A percentile compares a stretch with the other conserved stretches of the same genome.
Evolutionary conservation across 495 filamentous ascomycete genomes (phyloP).

Genomic region (Penicillium flavigenum): DNA sequence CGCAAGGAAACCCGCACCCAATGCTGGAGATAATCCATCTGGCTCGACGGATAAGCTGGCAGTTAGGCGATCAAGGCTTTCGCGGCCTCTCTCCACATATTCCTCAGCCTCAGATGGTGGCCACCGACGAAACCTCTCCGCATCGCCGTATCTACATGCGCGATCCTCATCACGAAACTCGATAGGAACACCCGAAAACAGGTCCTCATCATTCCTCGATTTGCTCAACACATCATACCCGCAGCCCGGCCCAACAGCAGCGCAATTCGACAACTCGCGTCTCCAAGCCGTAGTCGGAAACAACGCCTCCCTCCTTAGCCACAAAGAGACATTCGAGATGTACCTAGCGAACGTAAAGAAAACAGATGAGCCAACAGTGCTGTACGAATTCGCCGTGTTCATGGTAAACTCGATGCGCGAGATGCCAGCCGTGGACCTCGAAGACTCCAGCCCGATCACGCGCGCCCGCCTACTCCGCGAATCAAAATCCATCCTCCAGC

Average conservation of each 20-base stretch:
- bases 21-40: conserved; percentile 24
- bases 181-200: conserved; percentile 65
- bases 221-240: conserved; percentile 86
- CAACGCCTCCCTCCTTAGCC: conserved; percentile 85
- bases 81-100: conserved; percentile 69
- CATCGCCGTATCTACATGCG: conserved; percentile 47
- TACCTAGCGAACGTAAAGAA: conserved; percentile 96
- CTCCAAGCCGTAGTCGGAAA: conserved; percentile 76
- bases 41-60: conserved; percentile 56
- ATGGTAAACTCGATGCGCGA: conserved; percentile 85
- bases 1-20: conserved; percentile 14
- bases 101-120: conserved; percentile 64
- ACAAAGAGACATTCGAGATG: conserved; percentile 93
- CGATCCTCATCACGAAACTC: conserved; percentile 63
- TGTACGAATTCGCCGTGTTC: conserved; percentile 95
- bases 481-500: conserved; percentile 83
- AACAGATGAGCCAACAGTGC: conserved; percentile 79
- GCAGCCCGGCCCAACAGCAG: conserved; percentile 72
- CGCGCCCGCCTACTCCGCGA: conserved; percentile 75
- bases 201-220: conserved; percentile 81
- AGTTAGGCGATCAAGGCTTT: conserved; percentile 54
- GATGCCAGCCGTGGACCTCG: conserved; percentile 41
- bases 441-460: conserved; percentile 44
- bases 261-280: conserved; percentile 73
- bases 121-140: conserved; percentile 60